Evolutionary conservation across 768 basidiomycete species (phyloP), one percentile per base, ranked within the genome.

Genomic region (Chalciporus pseudorubinellus): DNA sequence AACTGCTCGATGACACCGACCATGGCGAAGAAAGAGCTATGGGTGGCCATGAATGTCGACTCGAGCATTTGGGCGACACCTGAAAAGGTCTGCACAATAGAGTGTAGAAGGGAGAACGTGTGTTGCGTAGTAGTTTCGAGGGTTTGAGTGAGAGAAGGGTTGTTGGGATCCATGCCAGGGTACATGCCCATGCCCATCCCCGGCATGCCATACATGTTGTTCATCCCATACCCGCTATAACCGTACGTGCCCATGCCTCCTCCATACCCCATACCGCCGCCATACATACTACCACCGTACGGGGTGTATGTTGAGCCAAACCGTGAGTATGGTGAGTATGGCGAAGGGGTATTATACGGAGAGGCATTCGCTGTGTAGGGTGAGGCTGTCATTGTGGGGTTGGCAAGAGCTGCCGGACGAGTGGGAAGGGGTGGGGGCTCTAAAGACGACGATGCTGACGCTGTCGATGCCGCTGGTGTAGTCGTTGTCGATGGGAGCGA

Each of bases 51-150:
- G 72, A 95, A 98, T 6, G 95, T 98, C 29, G 84, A 87, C 69
- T 98, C 95, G 64, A 99, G 85, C 84, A 99, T 95, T 68, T 98
- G 95, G 0, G 95, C 87, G 55, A 99, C 85, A 20, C 95, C 95
- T 0, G 85, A 79, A 71, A 98, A 95, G 4, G 95, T 97, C 61
- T 92, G 90, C 40, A 99, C 95, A 65, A 99, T 87, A 11, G 89
- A 91, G 60, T 98, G 94, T 24, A 99, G 77, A 50, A 99, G 84
- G 24, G 88, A 79, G 63, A 99, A 99, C 3, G 95, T 98, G 50
- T 90, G 87, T 48, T 90, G 87, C 2, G 95, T 99, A 10, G 91
- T 89, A 6, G 83, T 68, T 72, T 97, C 93, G 53, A 98, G 85
- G 0, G 89, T 84, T 63, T 94, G 92, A 0, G 92, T 86, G 51